A percentile compares a stretch with the other conserved stretches of the same genome.
Evolutionary conservation across 768 basidiomycete genomes (phyloP).

Genomic region (Suillus decipiens): DNA sequence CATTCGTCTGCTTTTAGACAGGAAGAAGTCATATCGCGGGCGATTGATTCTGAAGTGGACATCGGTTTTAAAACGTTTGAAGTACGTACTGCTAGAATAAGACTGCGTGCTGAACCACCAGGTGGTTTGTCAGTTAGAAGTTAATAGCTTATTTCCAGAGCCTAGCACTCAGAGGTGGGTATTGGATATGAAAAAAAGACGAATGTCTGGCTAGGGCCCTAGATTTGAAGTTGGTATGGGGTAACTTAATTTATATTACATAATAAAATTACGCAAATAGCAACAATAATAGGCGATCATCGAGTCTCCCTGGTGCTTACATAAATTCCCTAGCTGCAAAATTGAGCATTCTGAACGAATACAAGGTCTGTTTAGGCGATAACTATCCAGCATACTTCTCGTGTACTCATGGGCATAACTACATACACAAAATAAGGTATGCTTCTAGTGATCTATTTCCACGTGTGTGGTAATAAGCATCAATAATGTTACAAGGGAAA

Average conservation of each 20-base stretch:
- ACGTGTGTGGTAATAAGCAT: background rate
- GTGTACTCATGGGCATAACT: background rate
- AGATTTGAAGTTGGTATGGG: no score
- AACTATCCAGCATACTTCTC: background rate
- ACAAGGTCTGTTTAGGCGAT: background rate
- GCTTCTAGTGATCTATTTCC: background rate
- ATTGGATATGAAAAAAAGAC: background rate
- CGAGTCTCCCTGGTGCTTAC: background rate
- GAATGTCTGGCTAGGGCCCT: no score
- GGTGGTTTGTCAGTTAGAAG: background rate
- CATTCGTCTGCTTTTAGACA: background rate
- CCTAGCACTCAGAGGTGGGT: background rate
- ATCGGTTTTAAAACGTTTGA: background rate
- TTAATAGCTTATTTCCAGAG: background rate
- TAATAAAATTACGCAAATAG: background rate
- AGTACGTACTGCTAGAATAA: background rate
- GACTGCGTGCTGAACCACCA: background rate
- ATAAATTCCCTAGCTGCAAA: background rate
- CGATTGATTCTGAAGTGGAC: background rate
- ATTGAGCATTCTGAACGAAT: background rate
- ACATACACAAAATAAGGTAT: background rate
- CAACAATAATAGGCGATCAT: no score
- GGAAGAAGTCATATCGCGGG: background rate
- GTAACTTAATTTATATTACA: no score
- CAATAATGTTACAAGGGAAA: constrained; percentile 1